Conservation (phyloP, 1,284 basidiomycete species). For the Mycosarcoma mackinlayi region DNA sequence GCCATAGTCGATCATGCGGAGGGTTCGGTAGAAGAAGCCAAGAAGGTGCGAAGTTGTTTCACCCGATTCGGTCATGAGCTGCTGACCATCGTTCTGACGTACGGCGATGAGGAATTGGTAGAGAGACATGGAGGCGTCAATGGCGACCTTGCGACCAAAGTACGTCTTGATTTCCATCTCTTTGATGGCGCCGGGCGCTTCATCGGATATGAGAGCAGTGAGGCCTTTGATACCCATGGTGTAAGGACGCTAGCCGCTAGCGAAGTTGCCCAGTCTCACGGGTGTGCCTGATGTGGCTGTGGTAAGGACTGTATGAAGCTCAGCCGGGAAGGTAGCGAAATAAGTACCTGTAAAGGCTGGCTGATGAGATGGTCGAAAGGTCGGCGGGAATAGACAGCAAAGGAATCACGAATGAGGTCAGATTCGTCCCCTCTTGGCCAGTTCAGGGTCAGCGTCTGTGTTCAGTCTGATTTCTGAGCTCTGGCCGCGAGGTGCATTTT, state of each 20-base stretch:
- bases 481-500: too few relatives aligned
- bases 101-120: slow-evolving; percentile 97
- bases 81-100: slow-evolving; percentile 92
- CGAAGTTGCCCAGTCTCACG: too few relatives aligned
- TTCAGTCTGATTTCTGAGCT: too few relatives aligned
- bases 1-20: slow-evolving; percentile 96
- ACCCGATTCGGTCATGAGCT: slow-evolving; percentile 94
- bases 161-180: slow-evolving; percentile 93
- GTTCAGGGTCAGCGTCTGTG: slow-evolving; percentile 6
- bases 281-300: background rate
- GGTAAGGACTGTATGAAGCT: too few relatives aligned
- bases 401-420: slow-evolving; percentile 1
- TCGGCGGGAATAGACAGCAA: background rate
- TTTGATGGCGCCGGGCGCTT: slow-evolving; percentile 86
- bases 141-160: slow-evolving; percentile 91
- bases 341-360: background rate
- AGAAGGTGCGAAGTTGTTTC: slow-evolving; percentile 93
- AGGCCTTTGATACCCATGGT: slow-evolving; percentile 74
- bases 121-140: slow-evolving; percentile 78
- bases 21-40: slow-evolving; percentile 90
- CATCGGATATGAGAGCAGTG: slow-evolving; percentile 83
- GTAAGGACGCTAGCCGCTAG: background rate
- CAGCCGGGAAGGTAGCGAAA: too few relatives aligned
- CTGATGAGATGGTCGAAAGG: slow-evolving; percentile 1
- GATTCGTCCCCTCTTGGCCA: background rate